A percentile compares a stretch with the other conserved stretches of the same genome.
Conservation (phyloP, 129 eudicot species). For the Pittosporum tobira region DNA sequence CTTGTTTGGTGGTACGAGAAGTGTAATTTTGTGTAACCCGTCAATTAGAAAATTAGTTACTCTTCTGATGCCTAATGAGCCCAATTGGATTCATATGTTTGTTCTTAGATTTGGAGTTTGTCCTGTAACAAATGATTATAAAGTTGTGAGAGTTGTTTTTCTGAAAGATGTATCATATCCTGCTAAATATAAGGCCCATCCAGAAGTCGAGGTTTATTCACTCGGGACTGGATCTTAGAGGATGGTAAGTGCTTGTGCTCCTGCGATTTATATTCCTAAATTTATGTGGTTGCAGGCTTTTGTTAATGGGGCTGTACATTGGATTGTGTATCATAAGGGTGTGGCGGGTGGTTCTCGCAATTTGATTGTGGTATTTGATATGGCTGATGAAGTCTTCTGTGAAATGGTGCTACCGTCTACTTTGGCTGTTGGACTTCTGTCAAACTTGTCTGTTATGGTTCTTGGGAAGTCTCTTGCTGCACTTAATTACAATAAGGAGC, state of each 20-base stretch:
- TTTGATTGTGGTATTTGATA: conserved; percentile 35
- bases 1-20: conserved; percentile 19
- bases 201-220: conserved; percentile 31
- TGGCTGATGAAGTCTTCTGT: conserved; percentile 31
- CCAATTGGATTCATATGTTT: conserved; percentile 14
- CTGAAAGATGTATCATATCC: conserved; percentile 1
- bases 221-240: conserved; percentile 34
- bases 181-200: conserved; percentile 8
- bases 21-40: conserved; percentile 47
- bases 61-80: conserved; percentile 14
- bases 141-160: conserved; percentile 37
- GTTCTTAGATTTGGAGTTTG: conserved; percentile 59
- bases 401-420: conserved; percentile 33
- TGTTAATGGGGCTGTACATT: conserved; percentile 37
- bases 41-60: conserved; percentile 23
- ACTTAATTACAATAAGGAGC: conserved; percentile 22
- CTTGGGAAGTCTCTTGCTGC: conserved; percentile 28
- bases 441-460: conserved; percentile 16
- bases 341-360: conserved; percentile 4
- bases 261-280: conserved; percentile 13
- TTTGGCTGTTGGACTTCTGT: conserved; percentile 16
- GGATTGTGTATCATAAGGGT: conserved; percentile 34
- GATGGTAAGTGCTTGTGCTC: conserved; percentile 6
- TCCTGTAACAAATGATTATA: conserved; percentile 24
- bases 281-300: conserved; percentile 44